Evolutionary conservation across 306 rosid species (phyloP), one percentile per base, ranked within the genome.

Genomic region (Castanea crenata): DNA sequence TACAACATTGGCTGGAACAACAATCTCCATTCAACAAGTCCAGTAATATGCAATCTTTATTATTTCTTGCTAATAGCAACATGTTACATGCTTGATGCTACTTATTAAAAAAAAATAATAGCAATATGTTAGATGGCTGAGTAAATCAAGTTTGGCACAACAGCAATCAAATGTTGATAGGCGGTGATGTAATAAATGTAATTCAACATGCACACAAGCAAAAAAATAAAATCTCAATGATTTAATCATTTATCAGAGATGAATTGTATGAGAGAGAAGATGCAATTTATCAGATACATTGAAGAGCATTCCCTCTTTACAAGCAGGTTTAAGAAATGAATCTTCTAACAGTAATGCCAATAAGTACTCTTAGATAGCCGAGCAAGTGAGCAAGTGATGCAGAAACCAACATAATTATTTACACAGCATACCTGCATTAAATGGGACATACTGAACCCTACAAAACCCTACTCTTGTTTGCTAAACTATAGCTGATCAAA

Each of bases 391-490:
- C 76, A 56, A 52, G 82, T 68, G 71, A 77, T 78, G 71, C 68
- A 74, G 81, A 69, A 74, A 80, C 69, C 54, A 78, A 54, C 67
- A 46, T 57, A 77, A 18, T n/a, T 85, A 89, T 88, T 52, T 84
- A 91, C 92, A 83, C 19, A 44, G 76, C 82, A 82, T 58, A 71
- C 84, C 78, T 71, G 78, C 77, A 20, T 68, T 68, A 59, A 56
- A 64, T 5, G 74, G 75, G 78, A 76, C 67, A 61, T 52, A 20
- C 18, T 46, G 34, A 69, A 76, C 21, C 80, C 78, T 76, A 80
- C 77, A 88, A 74, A 70, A 83, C 74, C 72, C 72, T 76, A 68
- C 55, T 58, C 67, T 80, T 72, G 81, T 77, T 57, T 27, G 49
- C 80, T 34, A 27, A 16, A 83, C 81, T 64, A 62, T 73, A 69